Evolutionary conservation across 2,329 filamentous ascomycete species (phyloP).

Genomic region (Aspergillus sp.): DNA sequence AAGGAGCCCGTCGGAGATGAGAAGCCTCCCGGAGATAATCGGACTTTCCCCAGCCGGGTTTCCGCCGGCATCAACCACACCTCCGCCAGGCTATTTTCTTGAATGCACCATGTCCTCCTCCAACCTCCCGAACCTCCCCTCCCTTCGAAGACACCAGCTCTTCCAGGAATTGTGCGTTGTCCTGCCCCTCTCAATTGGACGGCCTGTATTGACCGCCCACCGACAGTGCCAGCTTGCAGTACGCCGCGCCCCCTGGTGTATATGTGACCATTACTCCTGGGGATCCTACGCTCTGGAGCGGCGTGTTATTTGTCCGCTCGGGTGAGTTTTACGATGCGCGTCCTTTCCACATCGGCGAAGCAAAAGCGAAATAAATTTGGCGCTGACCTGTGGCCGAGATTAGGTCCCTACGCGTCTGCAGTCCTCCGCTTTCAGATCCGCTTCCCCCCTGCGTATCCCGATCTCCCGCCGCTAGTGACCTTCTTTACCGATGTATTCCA

Average conservation of each 20-base stretch:
- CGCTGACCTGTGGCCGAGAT: conserved; percentile 6
- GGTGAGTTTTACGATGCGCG: too few relatives aligned
- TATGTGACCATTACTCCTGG: conserved; percentile 78
- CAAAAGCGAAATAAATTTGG: background rate
- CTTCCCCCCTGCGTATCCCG: conserved; percentile 73
- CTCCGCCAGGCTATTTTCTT: too few relatives aligned
- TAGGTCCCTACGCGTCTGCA: conserved; percentile 81
- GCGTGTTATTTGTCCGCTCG: conserved; percentile 83
- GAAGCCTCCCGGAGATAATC: too few relatives aligned
- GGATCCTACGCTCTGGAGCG: conserved; percentile 74
- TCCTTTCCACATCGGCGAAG: background rate
- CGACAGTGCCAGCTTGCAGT: conserved; percentile 65
- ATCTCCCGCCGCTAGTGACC: conserved; percentile 70
- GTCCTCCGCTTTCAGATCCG: conserved; percentile 83
- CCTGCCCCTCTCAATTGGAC: background rate
- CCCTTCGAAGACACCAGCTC: conserved; percentile 64
- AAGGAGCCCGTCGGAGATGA: too few relatives aligned
- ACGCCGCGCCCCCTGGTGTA: conserved; percentile 74
- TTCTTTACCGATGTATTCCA: conserved; percentile 94
- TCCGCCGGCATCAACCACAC: too few relatives aligned
- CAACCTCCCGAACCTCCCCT: conserved; percentile 33
- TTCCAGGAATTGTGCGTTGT: conserved; percentile 69
- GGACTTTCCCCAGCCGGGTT: too few relatives aligned
- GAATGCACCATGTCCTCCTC: conserved; percentile 25
- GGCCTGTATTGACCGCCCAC: conserved; percentile 7